Evolutionary conservation across 2,329 filamentous ascomycete species (phyloP).

Genomic region (Keithomyces neogunnii): DNA sequence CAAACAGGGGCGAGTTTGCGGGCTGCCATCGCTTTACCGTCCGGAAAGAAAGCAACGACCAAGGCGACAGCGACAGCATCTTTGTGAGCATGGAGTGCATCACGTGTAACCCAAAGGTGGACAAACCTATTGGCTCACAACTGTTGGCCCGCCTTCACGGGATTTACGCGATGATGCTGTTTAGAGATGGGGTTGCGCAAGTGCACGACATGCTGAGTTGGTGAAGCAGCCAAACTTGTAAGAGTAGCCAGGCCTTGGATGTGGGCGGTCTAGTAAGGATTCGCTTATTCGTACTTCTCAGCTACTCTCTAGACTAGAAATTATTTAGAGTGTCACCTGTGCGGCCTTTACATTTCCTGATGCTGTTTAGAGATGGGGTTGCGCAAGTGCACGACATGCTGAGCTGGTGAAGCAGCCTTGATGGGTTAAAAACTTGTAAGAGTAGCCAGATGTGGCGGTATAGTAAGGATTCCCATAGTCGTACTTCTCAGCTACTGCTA

Average conservation of each 20-base stretch:
- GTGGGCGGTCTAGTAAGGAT: no score
- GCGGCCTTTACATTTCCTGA: constrained; percentile 9
- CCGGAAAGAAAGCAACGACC: background rate
- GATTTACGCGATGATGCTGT: no score
- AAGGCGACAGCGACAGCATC: constrained; percentile 3
- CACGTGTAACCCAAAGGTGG: constrained; percentile 16
- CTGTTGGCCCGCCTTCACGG: background rate
- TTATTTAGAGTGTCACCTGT: constrained; percentile 1
- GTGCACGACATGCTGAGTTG: no score
- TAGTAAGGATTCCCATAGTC: no score
- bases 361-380: no score
- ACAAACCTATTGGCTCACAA: constrained; percentile 9
- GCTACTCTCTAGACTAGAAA: background rate
- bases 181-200: no score
- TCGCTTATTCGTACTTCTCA: background rate
- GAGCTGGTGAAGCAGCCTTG: no score
- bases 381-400: no score
- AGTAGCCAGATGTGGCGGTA: no score
- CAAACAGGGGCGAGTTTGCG: constrained; percentile 14
- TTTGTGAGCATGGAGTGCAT: constrained; percentile 15
- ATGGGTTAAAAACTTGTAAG: no score
- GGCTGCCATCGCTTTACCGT: constrained; percentile 22
- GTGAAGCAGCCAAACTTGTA: no score
- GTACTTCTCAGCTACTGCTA: background rate
- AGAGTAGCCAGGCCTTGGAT: no score